Base-by-base conservation (phyloP, 768 basidiomycete genomes). In the Lyophyllum semitale region DNA sequence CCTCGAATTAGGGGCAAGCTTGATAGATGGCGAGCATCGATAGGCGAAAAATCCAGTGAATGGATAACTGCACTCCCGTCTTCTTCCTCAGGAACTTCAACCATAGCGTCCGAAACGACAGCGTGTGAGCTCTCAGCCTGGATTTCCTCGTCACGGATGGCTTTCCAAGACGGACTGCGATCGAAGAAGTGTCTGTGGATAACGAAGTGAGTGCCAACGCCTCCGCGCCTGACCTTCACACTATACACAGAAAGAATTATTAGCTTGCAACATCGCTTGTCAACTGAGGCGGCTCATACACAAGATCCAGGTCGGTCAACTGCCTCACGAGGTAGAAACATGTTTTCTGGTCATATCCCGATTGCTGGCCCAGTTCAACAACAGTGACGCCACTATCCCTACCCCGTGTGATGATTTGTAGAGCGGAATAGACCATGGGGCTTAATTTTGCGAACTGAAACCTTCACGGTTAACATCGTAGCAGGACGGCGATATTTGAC, bases 131-230 rank as follows among this genome's bases (percentile, higher is more conserved):
- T 70, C 57, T 78, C 74, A n/a, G 79, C 83, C 48, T 74, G 71
- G 43, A 67, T 73, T 67, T 89, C 88, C 71, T 91, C 91, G 17
- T 85, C 82, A 12, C 84, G 82, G 53, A 93, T 87, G 51, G 79
- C 82, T 63, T 85, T 82, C 91, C 91, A 93, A n/a, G 83, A 76
- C 0, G 83, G 75, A 62, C 83, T 90, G 33, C 81, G 78, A 46
- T 91, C 86, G 63, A 87, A 90, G 68, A 94, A 95, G 66, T 94
- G 85, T 62, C 82, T 88, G 73, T 93, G 93, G 42, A 96, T 84
- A 65, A 83, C 84, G 56, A 89, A 83, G 67, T 95, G 84, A 27
- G 84, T 83, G 23, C 90, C 89, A 15, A 90, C 79, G 17, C 91
- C 90, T 9, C 86, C 86, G 43, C 85, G 84, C 40, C 88, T 79